A percentile compares a stretch with the other conserved stretches of the same genome.
phyloP scores from a whole-genome alignment of 768 basidiomycete species.

The Boletus subcaerulescens region DNA sequence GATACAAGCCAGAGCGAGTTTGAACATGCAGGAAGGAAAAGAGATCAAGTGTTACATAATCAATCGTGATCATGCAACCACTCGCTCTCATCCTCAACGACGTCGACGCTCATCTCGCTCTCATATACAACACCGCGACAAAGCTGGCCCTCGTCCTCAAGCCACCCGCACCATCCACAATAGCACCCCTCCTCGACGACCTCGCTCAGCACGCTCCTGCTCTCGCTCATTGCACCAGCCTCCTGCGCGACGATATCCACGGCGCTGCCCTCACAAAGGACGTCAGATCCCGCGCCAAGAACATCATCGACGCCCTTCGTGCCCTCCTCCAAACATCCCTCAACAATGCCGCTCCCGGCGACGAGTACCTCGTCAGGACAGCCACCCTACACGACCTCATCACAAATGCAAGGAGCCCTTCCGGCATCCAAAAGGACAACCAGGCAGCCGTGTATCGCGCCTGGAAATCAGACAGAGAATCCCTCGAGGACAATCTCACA shows the following conservation, averaged over 20 bases:
- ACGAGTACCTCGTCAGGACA: conserved; percentile 55
- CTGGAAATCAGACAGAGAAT: conserved; percentile 51
- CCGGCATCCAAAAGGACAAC: conserved; percentile 57
- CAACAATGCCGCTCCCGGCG: conserved; percentile 29
- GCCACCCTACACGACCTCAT: conserved; percentile 64
- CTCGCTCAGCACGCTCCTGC: conserved; percentile 47
- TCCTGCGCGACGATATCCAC: conserved; percentile 40
- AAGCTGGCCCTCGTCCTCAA: conserved; percentile 64
- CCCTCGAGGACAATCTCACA: conserved; percentile 57
- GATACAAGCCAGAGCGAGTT: not conserved
- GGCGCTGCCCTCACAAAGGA: conserved; percentile 49
- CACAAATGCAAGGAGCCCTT: conserved; percentile 42
- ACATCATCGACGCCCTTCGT: conserved; percentile 43
- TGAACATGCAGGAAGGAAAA: not conserved
- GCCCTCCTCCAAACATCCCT: conserved; percentile 46
- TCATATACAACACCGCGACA: conserved; percentile 55
- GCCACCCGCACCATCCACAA: conserved; percentile 42
- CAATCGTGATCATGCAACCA: too few species aligned
- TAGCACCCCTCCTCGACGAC: conserved; percentile 51
- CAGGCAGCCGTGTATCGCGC: conserved; percentile 51
- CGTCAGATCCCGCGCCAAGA: conserved; percentile 36
- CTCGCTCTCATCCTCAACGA: conserved; percentile 50
- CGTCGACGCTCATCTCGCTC: conserved; percentile 52
- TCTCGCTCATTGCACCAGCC: conserved; percentile 47
- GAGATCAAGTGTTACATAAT: not conserved